Base-by-base conservation (phyloP, 345 rosid genomes). In the Rhizophora mangle region DNA sequence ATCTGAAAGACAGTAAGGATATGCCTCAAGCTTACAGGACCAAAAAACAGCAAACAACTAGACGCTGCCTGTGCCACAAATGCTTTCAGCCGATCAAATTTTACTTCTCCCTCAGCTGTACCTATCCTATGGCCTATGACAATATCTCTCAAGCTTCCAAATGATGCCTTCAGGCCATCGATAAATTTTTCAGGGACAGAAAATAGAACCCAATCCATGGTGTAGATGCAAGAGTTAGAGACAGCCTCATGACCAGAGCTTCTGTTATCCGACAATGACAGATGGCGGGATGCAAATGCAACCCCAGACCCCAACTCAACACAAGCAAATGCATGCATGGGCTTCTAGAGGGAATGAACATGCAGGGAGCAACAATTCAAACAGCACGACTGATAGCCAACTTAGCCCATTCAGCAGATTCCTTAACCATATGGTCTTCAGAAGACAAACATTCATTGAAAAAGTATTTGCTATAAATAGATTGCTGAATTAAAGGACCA, bases 371-470 rank as follows among this genome's bases (percentile, higher is more conserved):
- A 7, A 34, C 37, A 8, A 70, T 71, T 74, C 54, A 52, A 76
- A 85, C 85, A 39, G 88, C 87, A 66, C 86, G 85, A 62, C 70
- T 81, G 63, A 87, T 85, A 68, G 91, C 89, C 79, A 81, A 80
- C 68, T 82, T 87, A 39, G 87, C 84, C 89, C 91, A 87, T 72
- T 87, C 84, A 22, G 86, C 84, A 29, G 86, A 83, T 80, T 83
- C 84, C 78, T 85, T 85, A 53, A 85, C 81, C 78, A 83, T 79
- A 70, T 73, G 83, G 71, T 87, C 91, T 3, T 85, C 87, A 24
- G 87, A 87, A 51, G 84, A 78, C 75, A 85, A 82, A 53, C 91
- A 87, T 77, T 87, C 89, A 69, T 80, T 83, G 66, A 87, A 82
- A 73, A 87, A 87, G 63, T 85, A 89, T 78, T 82, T 87, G 76